Evolutionary conservation across 2,329 filamentous ascomycete species (phyloP).

Genomic region (Fusarium gaditjirri): DNA sequence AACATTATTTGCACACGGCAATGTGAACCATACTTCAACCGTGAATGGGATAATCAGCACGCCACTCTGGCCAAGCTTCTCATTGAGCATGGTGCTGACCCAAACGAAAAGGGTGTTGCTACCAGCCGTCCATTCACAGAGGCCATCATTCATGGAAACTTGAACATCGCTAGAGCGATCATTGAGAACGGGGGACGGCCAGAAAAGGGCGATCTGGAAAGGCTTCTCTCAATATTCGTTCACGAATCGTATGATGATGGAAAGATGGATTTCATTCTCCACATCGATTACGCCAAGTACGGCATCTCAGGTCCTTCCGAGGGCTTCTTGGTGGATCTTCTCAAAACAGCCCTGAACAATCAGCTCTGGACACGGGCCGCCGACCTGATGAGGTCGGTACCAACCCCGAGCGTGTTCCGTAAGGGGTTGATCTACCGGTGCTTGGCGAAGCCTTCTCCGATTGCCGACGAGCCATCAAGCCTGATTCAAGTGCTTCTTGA

Average conservation of each 20-base stretch:
- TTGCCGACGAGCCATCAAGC: constrained; percentile 40
- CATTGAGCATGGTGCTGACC: constrained; percentile 41
- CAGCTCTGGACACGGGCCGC: constrained; percentile 43
- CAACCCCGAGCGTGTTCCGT: constrained; percentile 33
- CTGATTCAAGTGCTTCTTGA: constrained; percentile 42
- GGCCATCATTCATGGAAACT: constrained; percentile 38
- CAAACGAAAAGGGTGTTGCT: constrained; percentile 42
- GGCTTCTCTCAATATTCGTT: constrained; percentile 31
- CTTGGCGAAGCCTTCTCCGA: constrained; percentile 34
- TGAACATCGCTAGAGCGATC: constrained; percentile 36
- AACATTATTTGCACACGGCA: constrained; percentile 42
- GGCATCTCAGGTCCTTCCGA: constrained; percentile 39
- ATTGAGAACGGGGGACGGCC: constrained; percentile 42
- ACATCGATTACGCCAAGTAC: constrained; percentile 39
- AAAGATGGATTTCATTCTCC: constrained; percentile 39
- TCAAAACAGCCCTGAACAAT: constrained; percentile 35
- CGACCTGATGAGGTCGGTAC: constrained; percentile 41
- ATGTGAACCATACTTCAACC: constrained; percentile 38
- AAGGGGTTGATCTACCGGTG: constrained; percentile 40
- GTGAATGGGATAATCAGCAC: constrained; percentile 43
- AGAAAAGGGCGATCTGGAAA: constrained; percentile 38
- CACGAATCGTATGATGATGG: constrained; percentile 43
- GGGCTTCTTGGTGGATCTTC: constrained; percentile 32
- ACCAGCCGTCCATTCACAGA: constrained; percentile 39
- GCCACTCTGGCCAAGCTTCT: constrained; percentile 41